These are phyloP conservation scores for Cladorrhinum samala DNA, from an alignment of 495 filamentous ascomycete genomes.

Conservation along the genomic window DNA sequence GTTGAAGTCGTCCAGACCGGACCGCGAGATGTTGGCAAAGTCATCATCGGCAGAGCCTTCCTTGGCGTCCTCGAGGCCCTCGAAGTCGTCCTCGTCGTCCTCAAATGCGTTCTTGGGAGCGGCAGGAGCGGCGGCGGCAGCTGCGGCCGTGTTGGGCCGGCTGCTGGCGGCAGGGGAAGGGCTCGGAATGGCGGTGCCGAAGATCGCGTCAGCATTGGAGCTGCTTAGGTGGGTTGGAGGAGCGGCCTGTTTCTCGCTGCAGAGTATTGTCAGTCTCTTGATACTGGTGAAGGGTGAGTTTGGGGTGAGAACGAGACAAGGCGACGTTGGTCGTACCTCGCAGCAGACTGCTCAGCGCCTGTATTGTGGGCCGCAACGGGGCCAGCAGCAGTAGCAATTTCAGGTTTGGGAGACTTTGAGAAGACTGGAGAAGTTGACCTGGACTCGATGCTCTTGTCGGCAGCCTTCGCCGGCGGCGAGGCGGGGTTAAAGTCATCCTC, in stretches of 20 bases:
- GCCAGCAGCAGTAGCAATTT: not conserved
- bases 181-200: conserved; percentile 17
- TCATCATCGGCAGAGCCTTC: conserved; percentile 88
- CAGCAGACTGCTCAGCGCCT: conserved; percentile 16
- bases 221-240: conserved; percentile 9
- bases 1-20: conserved; percentile 60
- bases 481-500: conserved; percentile 84
- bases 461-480: conserved; percentile 48
- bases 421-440: conserved; percentile 20
- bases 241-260: conserved; percentile 25
- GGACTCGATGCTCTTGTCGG: conserved; percentile 25
- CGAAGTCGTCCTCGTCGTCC: conserved; percentile 88
- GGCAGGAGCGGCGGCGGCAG: conserved; percentile 15
- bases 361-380: conserved; percentile 12
- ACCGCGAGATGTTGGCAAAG: conserved; percentile 59
- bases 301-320: conserved; percentile 2
- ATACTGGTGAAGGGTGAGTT: not conserved
- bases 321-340: conserved; percentile 21
- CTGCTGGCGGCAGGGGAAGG: conserved; percentile 5
- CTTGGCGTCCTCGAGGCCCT: conserved; percentile 77
- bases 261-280: conserved; percentile 4
- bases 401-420: conserved; percentile 14
- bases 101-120: conserved; percentile 47
- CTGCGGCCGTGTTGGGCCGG: conserved; percentile 11
- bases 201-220: conserved; percentile 29